Evolutionary conservation across 441 rosid species (phyloP).

Genomic region (Mallotus japonicus): DNA sequence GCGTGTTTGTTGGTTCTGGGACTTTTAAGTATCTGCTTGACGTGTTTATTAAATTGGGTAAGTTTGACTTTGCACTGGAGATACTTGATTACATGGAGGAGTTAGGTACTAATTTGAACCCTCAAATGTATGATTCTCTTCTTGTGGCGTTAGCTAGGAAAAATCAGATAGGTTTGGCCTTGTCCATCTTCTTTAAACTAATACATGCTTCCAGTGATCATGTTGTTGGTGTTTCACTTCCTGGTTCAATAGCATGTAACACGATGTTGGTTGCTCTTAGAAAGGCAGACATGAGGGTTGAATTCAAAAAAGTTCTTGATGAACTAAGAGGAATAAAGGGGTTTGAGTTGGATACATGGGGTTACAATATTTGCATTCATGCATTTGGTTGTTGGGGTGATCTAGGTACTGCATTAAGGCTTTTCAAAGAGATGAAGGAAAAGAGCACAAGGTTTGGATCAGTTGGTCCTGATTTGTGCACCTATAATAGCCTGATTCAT

Average conservation of each 20-base stretch:
- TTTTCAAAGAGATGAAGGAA: constrained; percentile 76
- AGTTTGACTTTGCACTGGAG: constrained; percentile 62
- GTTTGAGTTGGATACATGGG: constrained; percentile 58
- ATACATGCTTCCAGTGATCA: constrained; percentile 35
- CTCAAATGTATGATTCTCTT: constrained; percentile 56
- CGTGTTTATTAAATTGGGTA: constrained; percentile 49
- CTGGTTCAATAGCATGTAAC: constrained; percentile 58
- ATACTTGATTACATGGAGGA: constrained; percentile 76
- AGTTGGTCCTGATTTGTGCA: constrained; percentile 72
- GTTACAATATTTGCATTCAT: constrained; percentile 78
- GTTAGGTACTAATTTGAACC: constrained; percentile 42
- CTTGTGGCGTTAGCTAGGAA: constrained; percentile 63
- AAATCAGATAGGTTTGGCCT: constrained; percentile 51
- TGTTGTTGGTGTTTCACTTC: constrained; percentile 32
- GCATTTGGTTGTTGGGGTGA: constrained; percentile 90
- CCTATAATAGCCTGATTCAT: constrained; percentile 76
- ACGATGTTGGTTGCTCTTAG: constrained; percentile 64
- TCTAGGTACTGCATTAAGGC: constrained; percentile 49
- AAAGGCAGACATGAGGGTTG: constrained; percentile 52
- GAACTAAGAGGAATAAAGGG: constrained; percentile 41
- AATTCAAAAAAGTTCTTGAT: constrained; percentile 51
- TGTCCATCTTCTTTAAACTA: constrained; percentile 67
- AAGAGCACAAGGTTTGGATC: constrained; percentile 37
- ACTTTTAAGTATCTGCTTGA: constrained; percentile 63
- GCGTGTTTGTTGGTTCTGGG: constrained; percentile 47